A percentile compares a stretch with the other conserved stretches of the same genome.
Conservation (phyloP, 2,329 filamentous ascomycete genomes). For the Ceratocystis cacaofunesta region DNA sequence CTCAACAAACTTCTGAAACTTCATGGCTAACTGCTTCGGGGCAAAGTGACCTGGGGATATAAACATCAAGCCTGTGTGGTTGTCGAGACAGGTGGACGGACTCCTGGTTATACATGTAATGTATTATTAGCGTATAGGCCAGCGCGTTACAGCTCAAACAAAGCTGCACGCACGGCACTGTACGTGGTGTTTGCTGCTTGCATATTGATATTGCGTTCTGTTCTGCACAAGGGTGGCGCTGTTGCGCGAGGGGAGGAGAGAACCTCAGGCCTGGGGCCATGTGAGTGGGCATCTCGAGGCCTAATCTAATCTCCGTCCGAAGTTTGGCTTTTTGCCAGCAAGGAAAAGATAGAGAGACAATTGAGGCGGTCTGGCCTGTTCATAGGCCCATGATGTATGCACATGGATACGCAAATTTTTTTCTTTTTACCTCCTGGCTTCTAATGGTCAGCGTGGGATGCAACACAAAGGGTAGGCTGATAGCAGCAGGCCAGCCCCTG, state of each 20-base stretch:
- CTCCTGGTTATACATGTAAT: not conserved
- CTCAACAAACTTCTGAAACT: not conserved
- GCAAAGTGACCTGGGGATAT: not conserved
- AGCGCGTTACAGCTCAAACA: not conserved
- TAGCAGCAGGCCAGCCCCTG: not conserved
- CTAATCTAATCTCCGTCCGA: slow-evolving; percentile 4
- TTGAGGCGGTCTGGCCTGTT: not conserved
- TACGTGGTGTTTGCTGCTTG: not conserved
- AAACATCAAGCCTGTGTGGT: not conserved
- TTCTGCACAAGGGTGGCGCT: slow-evolving; percentile 4
- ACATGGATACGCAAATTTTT: not conserved
- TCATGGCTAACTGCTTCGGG: not conserved
- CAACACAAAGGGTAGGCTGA: not conserved
- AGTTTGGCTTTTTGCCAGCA: slow-evolving; percentile 1
- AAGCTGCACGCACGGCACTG: not conserved
- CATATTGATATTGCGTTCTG: not conserved
- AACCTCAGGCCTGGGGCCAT: not conserved
- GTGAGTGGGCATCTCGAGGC: not conserved
- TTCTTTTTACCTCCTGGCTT: not conserved
- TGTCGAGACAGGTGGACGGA: not conserved
- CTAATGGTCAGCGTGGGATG: not conserved
- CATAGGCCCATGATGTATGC: not conserved
- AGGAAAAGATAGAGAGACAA: not conserved
- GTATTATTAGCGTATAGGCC: not conserved
- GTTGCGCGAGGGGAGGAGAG: not conserved